phyloP scores from a whole-genome alignment of 352 stramenopile species.

The Phytophthora fragariaefolia region DNA sequence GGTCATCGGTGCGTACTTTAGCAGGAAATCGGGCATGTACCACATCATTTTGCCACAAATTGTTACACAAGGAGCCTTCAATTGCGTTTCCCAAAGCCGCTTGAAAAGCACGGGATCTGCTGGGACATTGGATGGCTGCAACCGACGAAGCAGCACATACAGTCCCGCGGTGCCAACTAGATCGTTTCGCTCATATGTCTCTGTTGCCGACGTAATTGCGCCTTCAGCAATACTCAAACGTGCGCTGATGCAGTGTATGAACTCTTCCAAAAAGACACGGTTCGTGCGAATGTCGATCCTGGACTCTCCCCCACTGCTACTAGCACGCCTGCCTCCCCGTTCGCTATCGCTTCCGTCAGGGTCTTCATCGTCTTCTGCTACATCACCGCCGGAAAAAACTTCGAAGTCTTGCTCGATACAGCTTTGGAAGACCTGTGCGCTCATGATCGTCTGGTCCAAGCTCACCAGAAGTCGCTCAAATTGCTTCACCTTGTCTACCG shows the following conservation, averaged over 20 bases:
- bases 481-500: constrained; percentile 81
- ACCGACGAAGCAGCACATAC: constrained; percentile 88
- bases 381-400: constrained; percentile 67
- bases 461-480: constrained; percentile 89
- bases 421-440: constrained; percentile 84
- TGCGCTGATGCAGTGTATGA: constrained; percentile 84
- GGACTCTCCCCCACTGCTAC: constrained; percentile 72
- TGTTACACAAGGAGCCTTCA: constrained; percentile 83
- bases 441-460: constrained; percentile 91
- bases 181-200: constrained; percentile 90
- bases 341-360: constrained; percentile 62
- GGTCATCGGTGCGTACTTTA: constrained; percentile 83
- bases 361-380: constrained; percentile 70
- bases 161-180: constrained; percentile 90
- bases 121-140: constrained; percentile 84
- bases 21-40: constrained; percentile 88
- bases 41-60: constrained; percentile 87
- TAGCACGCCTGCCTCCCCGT: constrained; percentile 43
- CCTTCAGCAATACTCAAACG: constrained; percentile 66
- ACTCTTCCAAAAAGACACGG: constrained; percentile 87
- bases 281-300: constrained; percentile 87
- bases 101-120: constrained; percentile 92
- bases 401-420: constrained; percentile 93
- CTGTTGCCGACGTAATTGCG: constrained; percentile 82
- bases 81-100: constrained; percentile 89